These are phyloP conservation scores for Lotus japonicus DNA, from an alignment of 306 rosid genomes.

Conservation along the genomic window DNA sequence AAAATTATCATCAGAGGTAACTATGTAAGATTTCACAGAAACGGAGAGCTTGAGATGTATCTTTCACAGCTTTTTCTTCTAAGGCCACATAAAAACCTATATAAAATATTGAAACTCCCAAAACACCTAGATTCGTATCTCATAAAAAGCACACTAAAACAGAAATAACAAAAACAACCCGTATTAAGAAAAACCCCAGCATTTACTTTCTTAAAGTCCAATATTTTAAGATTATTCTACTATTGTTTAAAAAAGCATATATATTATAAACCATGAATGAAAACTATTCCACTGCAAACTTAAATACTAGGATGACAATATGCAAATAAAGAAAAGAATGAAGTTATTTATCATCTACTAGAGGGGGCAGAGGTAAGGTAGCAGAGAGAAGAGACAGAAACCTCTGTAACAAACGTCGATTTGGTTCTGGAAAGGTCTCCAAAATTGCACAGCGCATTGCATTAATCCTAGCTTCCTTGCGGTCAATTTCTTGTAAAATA, in stretches of 20 bases:
- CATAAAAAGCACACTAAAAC: background rate
- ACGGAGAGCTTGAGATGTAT: background rate
- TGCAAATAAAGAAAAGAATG: background rate
- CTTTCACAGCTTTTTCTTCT: background rate
- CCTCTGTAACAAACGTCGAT: conserved; percentile 93
- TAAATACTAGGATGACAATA: background rate
- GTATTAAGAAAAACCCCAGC: background rate
- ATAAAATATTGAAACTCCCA: background rate
- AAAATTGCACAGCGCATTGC: conserved; percentile 83
- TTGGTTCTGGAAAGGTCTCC: conserved; percentile 98
- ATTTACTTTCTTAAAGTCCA: background rate
- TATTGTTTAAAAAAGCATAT: background rate
- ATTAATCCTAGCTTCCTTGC: conserved; percentile 76
- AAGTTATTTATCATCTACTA: background rate
- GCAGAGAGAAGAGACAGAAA: conserved; percentile 12
- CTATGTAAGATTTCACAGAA: background rate
- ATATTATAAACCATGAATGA: background rate
- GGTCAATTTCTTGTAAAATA: conserved; percentile 70
- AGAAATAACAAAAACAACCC: background rate
- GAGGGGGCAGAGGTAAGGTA: background rate
- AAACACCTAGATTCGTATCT: too few relatives aligned
- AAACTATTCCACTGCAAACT: background rate
- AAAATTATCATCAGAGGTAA: background rate
- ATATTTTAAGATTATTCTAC: background rate
- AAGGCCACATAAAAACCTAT: background rate